Conservation (phyloP, 495 filamentous ascomycete species). For the Neurospora sublineolata region DNA sequence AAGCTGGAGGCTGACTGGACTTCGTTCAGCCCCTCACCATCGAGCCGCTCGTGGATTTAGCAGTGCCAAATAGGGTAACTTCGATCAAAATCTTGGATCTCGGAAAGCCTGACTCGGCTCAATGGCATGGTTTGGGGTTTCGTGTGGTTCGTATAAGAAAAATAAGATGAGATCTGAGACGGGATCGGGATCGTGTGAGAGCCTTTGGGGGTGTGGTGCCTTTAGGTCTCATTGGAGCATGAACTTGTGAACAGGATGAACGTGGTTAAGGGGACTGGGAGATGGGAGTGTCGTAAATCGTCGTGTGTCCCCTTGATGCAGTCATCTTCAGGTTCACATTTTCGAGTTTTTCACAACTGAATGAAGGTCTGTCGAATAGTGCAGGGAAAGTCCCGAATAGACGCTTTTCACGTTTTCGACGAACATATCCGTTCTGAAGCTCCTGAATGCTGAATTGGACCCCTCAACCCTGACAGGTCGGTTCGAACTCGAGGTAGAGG, state of each 20-base stretch:
- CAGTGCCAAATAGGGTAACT: not conserved
- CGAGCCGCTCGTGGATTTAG: not conserved
- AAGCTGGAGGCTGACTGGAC: not conserved
- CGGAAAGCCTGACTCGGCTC: not conserved
- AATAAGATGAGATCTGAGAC: not conserved
- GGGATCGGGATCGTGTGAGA: not conserved
- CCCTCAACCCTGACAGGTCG: not conserved
- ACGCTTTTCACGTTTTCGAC: not conserved
- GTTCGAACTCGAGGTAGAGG: not conserved
- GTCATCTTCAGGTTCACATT: not conserved
- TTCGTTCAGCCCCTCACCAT: not conserved
- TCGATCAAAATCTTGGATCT: not conserved
- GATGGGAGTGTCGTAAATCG: not conserved
- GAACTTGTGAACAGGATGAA: not conserved
- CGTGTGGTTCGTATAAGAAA: not conserved
- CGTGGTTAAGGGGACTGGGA: not conserved
- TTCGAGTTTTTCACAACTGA: not conserved
- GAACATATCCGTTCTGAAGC: not conserved
- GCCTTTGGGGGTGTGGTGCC: not conserved
- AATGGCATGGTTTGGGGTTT: not conserved
- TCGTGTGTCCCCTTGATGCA: not conserved
- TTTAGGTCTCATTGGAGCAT: not conserved
- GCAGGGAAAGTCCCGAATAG: not conserved
- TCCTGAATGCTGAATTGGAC: not conserved
- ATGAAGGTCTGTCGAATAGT: not conserved